Conservation (phyloP, 2,329 filamentous ascomycete genomes). For the Coniochaeta sp. region DNA sequence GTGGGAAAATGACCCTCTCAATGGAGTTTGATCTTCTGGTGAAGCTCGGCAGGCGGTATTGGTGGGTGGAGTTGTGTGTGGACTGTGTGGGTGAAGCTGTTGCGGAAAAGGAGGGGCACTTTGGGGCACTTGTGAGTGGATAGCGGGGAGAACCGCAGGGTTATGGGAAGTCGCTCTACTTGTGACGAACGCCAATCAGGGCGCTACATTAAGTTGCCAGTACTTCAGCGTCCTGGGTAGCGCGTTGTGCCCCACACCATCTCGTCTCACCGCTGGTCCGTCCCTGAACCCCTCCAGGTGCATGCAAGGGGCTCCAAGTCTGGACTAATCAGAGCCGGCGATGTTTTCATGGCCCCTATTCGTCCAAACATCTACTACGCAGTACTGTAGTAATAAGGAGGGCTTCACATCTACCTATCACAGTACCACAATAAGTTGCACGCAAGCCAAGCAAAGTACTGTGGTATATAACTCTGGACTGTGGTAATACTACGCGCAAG, state of each 20-base stretch:
- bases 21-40: neutral
- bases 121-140: neutral
- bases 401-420: too few species aligned
- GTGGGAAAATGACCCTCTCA: neutral
- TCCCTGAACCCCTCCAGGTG: neutral
- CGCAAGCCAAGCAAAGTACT: too few species aligned
- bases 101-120: neutral
- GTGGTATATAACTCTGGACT: too few species aligned
- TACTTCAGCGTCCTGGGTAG: neutral
- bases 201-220: neutral
- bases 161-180: neutral
- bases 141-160: neutral
- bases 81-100: neutral
- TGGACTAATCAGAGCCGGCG: too few species aligned
- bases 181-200: neutral
- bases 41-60: neutral
- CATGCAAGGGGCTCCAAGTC: too few species aligned
- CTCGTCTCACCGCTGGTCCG: neutral
- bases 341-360: too few species aligned
- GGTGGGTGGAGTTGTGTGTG: neutral
- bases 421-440: too few species aligned
- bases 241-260: neutral
- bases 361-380: too few species aligned
- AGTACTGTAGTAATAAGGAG: too few species aligned
- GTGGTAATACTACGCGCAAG: too few species aligned